These are phyloP conservation scores for Ephemerocybe angulata DNA, from an alignment of 768 basidiomycete genomes.

Conservation along the genomic window DNA sequence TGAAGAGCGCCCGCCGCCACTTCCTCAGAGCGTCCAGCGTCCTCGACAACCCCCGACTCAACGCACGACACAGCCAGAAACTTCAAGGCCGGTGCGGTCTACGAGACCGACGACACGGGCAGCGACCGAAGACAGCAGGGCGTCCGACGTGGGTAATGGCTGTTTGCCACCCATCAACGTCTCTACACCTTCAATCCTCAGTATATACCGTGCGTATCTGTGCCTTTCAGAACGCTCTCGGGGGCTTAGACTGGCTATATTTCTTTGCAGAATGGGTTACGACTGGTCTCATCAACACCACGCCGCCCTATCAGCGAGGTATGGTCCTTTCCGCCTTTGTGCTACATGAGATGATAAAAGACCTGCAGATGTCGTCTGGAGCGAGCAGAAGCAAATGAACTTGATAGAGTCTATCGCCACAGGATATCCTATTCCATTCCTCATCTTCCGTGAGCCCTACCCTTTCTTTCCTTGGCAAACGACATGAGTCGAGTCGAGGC, in stretches of 20 bases:
- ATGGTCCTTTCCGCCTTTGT: background rate
- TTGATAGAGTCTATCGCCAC: constrained; percentile 76
- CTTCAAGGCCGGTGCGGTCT: constrained; percentile 2
- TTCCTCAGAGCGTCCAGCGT: background rate
- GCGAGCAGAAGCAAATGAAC: constrained; percentile 66
- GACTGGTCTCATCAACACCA: background rate
- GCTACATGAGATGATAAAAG: background rate
- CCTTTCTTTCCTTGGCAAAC: constrained; percentile 1
- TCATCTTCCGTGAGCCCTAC: constrained; percentile 50
- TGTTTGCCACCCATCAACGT: background rate
- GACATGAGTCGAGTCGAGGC: too few species aligned
- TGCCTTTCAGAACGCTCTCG: background rate
- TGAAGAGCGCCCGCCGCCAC: background rate
- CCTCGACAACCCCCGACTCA: constrained; percentile 6
- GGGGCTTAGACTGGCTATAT: background rate
- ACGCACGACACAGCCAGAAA: background rate
- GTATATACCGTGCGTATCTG: background rate
- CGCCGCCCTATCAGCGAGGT: constrained; percentile 8
- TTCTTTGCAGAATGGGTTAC: background rate
- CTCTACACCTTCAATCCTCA: constrained; percentile 9
- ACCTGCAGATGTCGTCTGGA: constrained; percentile 69
- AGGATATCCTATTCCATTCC: constrained; percentile 62
- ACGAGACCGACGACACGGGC: background rate
- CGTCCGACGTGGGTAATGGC: background rate
- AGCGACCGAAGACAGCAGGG: background rate